A percentile compares a stretch with the other conserved stretches of the same genome.
Conservation (phyloP, 225 moss, liverwort and hornwort genomes). For the Physcomitrellopsis africana region DNA sequence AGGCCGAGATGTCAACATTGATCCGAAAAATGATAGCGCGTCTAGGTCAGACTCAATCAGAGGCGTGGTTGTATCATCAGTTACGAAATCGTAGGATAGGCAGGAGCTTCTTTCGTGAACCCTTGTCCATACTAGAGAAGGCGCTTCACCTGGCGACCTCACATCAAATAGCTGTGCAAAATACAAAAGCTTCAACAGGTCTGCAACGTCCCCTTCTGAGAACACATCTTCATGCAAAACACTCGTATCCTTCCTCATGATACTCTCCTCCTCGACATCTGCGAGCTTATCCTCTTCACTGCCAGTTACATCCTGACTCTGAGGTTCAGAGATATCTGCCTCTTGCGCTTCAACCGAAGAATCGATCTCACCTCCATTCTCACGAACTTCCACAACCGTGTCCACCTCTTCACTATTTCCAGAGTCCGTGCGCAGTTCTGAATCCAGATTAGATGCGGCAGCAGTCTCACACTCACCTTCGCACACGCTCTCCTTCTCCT, state of each 20-base stretch:
- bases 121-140: conserved; percentile 75
- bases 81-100: conserved; percentile 77
- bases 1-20: conserved; percentile 71
- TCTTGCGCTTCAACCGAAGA: conserved; percentile 33
- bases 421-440: conserved; percentile 35
- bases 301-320: conserved; percentile 29
- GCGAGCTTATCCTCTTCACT: conserved; percentile 39
- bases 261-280: conserved; percentile 40
- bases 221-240: conserved; percentile 40
- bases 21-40: conserved; percentile 68
- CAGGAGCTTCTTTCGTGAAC: conserved; percentile 86
- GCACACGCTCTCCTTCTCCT: conserved; percentile 58
- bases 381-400: conserved; percentile 39
- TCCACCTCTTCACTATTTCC: conserved; percentile 33
- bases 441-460: conserved; percentile 15
- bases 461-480: conserved; percentile 37
- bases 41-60: conserved; percentile 81
- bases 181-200: conserved; percentile 76
- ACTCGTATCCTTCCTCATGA: conserved; percentile 38
- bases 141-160: conserved; percentile 66
- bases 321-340: conserved; percentile 41
- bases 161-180: conserved; percentile 86
- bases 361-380: conserved; percentile 37
- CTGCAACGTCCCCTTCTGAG: conserved; percentile 62
- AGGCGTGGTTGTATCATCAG: conserved; percentile 76